Base-by-base conservation (phyloP, 768 basidiomycete genomes). In the Amanita fuliginea region DNA sequence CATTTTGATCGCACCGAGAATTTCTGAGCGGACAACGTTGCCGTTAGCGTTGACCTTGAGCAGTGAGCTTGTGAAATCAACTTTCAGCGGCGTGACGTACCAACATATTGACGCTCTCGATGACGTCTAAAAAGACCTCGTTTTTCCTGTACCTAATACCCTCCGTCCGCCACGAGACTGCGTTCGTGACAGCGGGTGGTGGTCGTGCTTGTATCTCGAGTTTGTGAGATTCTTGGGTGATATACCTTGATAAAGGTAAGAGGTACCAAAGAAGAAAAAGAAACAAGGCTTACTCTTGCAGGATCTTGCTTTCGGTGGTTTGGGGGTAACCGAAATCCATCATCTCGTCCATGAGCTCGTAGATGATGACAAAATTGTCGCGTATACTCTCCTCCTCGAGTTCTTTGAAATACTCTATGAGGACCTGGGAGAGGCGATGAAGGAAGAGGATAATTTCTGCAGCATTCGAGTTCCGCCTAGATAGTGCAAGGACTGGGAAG, bases 251-350 rank as follows among this genome's bases (percentile, higher is more conserved):
- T 14, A 52, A 53, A 54, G 36, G 30, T 26, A 4, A 44, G 42
- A 16, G 21, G 30, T 16, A 13, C n/a, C 37, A 21, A 32, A 26
- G 30, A 18, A 21, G 16, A 42, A 21, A 19, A 21, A 36, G 34
- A 48, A 26, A 26, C 3, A 10, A 44, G 24, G 70, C 82, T 59
- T 54, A 90, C 84, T 98, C 95, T 68, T 98, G 95, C 46, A 98
- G 67, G 57, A 98, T 99, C 75, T 99, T 98, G 76, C 89, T 92
- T 71, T 99, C 96, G 13, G 96, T 98, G 36, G 95, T 99, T 66
- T 98, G 96, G 0, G 96, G 95, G 63, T 86, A 97, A 6, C 96
- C 96, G 67, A 96, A 99, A 71, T 99, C 96, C 93, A 98, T 97
- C 91, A 98, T 97, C 73, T 99, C 96, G 60, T 98, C 95, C 72